Percentiles rank a stretch among this genome's conserved stretches.
Evolutionary conservation across 257 asterid species (phyloP).

Genomic region (Capsicum pubescens): DNA sequence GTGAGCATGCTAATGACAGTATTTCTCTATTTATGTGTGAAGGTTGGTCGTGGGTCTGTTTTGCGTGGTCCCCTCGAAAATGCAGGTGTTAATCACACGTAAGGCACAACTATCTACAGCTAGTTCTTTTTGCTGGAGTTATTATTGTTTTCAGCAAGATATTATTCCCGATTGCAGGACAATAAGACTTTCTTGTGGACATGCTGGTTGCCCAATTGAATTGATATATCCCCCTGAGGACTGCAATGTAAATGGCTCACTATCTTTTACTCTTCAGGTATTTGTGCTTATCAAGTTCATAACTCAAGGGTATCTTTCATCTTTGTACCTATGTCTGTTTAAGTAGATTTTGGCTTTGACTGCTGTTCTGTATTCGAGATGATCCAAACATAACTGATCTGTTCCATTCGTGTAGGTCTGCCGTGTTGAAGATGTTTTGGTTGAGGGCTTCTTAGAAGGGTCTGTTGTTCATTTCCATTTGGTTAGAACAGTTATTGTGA

Average conservation of each 20-base stretch:
- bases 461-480: slow-evolving; percentile 82
- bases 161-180: slow-evolving; percentile 43
- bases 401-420: slow-evolving; percentile 63
- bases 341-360: slow-evolving; percentile 28
- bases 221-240: slow-evolving; percentile 89
- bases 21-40: slow-evolving; percentile 35
- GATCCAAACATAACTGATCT: slow-evolving; percentile 34
- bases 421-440: slow-evolving; percentile 78
- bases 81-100: slow-evolving; percentile 61
- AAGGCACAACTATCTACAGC: slow-evolving; percentile 34
- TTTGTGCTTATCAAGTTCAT: slow-evolving; percentile 42
- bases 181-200: slow-evolving; percentile 61
- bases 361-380: slow-evolving; percentile 24
- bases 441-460: slow-evolving; percentile 79
- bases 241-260: slow-evolving; percentile 84
- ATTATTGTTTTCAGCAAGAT: not conserved
- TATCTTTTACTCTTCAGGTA: slow-evolving; percentile 92
- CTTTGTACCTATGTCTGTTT: slow-evolving; percentile 43
- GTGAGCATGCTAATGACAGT: slow-evolving; percentile 7
- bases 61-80: slow-evolving; percentile 74
- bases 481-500: slow-evolving; percentile 73
- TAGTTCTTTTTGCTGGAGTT: slow-evolving; percentile 30
- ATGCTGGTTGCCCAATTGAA: slow-evolving; percentile 66
- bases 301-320: slow-evolving; percentile 49
- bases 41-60: slow-evolving; percentile 92